Conservation (phyloP, 352 stramenopile genomes). For the Pythium myriotylum region DNA sequence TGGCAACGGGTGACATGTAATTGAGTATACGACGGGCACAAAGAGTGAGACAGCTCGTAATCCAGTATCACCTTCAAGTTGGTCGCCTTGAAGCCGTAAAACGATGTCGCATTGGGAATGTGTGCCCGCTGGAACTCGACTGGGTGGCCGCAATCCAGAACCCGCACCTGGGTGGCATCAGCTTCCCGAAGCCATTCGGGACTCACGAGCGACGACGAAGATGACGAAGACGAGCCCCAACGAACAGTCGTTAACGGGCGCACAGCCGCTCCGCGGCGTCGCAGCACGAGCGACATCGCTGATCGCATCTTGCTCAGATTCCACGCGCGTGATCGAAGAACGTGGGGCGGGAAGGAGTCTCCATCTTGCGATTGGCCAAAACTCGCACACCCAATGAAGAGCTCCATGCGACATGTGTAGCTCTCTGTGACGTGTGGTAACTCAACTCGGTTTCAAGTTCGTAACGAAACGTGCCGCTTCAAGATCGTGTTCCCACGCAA, state of each 20-base stretch:
- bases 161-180: constrained; percentile 19
- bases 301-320: constrained; percentile 1
- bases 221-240: constrained; percentile 12
- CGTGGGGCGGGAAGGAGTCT: neutral
- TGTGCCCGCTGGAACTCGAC: constrained; percentile 54
- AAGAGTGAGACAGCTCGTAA: too few relatives aligned
- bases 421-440: constrained; percentile 10
- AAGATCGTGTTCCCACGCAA: constrained; percentile 7
- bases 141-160: constrained; percentile 68
- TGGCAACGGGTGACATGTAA: neutral
- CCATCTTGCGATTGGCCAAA: neutral
- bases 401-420: constrained; percentile 7
- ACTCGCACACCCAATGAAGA: constrained; percentile 1
- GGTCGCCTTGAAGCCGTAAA: constrained; percentile 42
- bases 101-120: constrained; percentile 46
- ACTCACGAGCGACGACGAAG: constrained; percentile 21
- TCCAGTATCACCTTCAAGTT: constrained; percentile 45
- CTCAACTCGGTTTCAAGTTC: constrained; percentile 8
- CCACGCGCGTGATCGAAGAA: neutral
- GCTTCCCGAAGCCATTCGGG: constrained; percentile 31
- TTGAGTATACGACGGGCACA: too few relatives aligned
- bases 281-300: neutral
- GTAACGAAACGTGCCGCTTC: constrained; percentile 14
- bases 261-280: constrained; percentile 2
- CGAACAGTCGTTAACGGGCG: constrained; percentile 1